These are phyloP conservation scores for Fagopyrum tataricum DNA, from an alignment of 148 eudicot species.

Conservation along the genomic window DNA sequence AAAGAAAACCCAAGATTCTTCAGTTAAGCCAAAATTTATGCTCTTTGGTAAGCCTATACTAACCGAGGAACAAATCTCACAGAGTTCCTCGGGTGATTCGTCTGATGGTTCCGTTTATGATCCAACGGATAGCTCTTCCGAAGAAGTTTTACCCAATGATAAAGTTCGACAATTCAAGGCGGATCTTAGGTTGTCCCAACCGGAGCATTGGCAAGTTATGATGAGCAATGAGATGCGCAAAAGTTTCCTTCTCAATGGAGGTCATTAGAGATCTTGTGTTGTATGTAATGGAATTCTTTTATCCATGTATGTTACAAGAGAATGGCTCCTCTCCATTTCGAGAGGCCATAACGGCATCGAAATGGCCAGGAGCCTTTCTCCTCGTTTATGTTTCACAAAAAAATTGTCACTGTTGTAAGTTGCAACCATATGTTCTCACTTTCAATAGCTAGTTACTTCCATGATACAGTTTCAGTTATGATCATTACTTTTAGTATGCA, in stretches of 20 bases:
- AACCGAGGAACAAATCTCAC: constrained; percentile 69
- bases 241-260: constrained; percentile 15
- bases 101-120: constrained; percentile 42
- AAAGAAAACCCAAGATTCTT: constrained; percentile 19
- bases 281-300: not conserved
- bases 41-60: constrained; percentile 84
- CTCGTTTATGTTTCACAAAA: not conserved
- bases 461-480: not conserved
- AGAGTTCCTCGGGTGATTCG: constrained; percentile 37
- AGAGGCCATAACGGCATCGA: constrained; percentile 17
- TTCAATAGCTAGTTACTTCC: not conserved
- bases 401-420: not conserved
- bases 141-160: constrained; percentile 31
- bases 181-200: constrained; percentile 35
- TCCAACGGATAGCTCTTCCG: constrained; percentile 38
- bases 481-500: not conserved
- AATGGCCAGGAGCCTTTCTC: constrained; percentile 43
- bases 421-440: not conserved
- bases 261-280: not conserved
- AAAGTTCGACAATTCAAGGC: constrained; percentile 25
- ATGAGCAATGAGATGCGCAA: constrained; percentile 46
- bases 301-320: constrained; percentile 11
- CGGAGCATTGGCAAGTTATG: constrained; percentile 44
- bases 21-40: constrained; percentile 35
- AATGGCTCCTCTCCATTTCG: constrained; percentile 42